Evolutionary conservation across 2,329 filamentous ascomycete genomes (phyloP), one percentile per base, ranked within the genome.

Genomic region (Dothiorella sarmentorum): DNA sequence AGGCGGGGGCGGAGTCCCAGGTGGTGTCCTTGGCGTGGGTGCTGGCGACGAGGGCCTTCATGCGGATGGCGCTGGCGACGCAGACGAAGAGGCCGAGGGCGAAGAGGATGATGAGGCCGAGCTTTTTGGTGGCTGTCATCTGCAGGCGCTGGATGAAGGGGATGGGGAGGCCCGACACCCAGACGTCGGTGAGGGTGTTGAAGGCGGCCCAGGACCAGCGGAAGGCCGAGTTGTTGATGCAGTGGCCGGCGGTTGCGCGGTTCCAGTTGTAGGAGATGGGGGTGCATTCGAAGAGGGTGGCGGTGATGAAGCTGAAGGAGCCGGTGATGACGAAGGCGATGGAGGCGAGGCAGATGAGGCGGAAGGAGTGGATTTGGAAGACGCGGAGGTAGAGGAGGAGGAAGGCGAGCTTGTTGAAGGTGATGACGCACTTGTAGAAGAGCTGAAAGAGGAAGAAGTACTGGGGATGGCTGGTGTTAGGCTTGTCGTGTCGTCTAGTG

Each of bases 391-490:
- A 68, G 3, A 69, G 56, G 6, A 63, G 61, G 2, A 69, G 42
- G 35, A 68, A 67, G 1, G 65, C 64, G 59, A 69, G 63, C 44
- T 69, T 67, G 58, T 65, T 67, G 58, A 67, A 64, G 33, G 61
- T 63, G 24, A 66, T 69, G 15, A 63, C 63, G 17, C 67, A 59
- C 6, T 58, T 65, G 60, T 68, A 68, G 59, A 68, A 67, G 2
- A 62, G 26, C 15, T 66, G 63, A 2, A 66, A 64, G 9, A 66
- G 52, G 61, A 63, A 69, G 60, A 68, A 69, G 29, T 56, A 64
- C 66, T 68, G 43, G 3, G 4, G 6, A 40, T 13, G n/a, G n/a
- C n/a, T n/a, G n/a, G n/a, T n/a, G n/a, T n/a, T n/a, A n/a, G n/a
- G n/a, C n/a, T n/a, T n/a, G n/a, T n/a, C n/a, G n/a, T n/a, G n/a